Conservation (phyloP, 352 stramenopile genomes). For the Pythium guiyangense region DNA sequence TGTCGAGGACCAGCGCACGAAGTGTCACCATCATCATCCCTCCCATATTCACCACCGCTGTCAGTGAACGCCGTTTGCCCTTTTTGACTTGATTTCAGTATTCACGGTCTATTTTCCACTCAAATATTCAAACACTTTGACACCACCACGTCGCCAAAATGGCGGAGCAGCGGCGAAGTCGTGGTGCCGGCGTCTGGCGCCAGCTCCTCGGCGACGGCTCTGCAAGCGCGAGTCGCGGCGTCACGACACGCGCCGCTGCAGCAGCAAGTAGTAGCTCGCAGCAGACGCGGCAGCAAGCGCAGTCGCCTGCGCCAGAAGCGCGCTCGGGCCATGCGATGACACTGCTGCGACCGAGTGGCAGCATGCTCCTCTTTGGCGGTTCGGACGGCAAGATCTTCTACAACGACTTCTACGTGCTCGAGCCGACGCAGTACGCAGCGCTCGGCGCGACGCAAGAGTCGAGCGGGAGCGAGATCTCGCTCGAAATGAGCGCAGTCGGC, state of each 20-base stretch:
- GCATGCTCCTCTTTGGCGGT: slow-evolving; percentile 58
- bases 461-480: slow-evolving; percentile 5
- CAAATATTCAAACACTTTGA: too few species aligned
- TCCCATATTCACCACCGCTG: too few species aligned
- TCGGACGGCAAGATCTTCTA: slow-evolving; percentile 55
- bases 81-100: too few species aligned
- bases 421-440: slow-evolving; percentile 5
- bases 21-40: too few species aligned
- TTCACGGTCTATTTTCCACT: too few species aligned
- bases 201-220: slow-evolving; percentile 1
- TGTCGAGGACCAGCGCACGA: too few species aligned
- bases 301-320: background rate
- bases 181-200: background rate
- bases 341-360: slow-evolving; percentile 34
- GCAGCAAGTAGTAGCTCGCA: background rate
- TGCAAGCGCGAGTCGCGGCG: background rate
- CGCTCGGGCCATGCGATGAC: slow-evolving; percentile 62
- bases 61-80: too few species aligned
- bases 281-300: background rate
- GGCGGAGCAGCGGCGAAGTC: too few species aligned
- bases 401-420: slow-evolving; percentile 36
- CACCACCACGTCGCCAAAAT: too few species aligned
- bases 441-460: slow-evolving; percentile 3
- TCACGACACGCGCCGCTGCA: background rate
- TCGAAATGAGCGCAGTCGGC: slow-evolving; percentile 9